Evolutionary conservation across 2,329 filamentous ascomycete species (phyloP), one percentile per base, ranked within the genome.

Genomic region (Aspergillus quadrilineatus): DNA sequence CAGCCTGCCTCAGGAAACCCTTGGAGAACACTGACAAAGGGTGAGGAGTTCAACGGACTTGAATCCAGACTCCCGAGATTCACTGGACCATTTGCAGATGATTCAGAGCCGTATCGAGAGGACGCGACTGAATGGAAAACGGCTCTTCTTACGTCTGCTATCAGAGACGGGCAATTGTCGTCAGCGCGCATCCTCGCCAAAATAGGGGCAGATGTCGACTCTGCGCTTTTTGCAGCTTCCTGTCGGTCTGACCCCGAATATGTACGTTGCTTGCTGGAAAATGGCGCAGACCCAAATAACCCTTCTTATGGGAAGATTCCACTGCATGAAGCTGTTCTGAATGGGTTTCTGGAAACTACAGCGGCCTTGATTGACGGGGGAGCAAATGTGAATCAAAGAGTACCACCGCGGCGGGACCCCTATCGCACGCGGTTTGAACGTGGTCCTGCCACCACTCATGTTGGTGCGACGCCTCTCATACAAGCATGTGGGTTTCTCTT

Each of bases 21-120:
- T 30, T 53, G 42, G 50, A 36, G 50, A 12, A 45, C 50, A 10
- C 14, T 53, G 42, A 53, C 50, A 9, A 45, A 53, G 10, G 14
- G 42, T 4, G 50, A 53, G 46, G 4, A 9, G n/a, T 1, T 46
- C 6, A 8, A 46, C 8, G 50, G 50, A 17, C 50, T 29, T 5
- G 41, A 46, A 29, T 45, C 15, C 4, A 6, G 2, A 10, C 2
- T 53, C 2, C 50, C 50, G 1, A 17, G 10, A 9, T 46, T 53
- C 8, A 39, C 15, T 15, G 32, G 17, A 26, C 28, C 8, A 4
- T 29, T 29, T 46, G 30, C 43, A 5, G 17, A 37, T 12, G 30
- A 34, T 2, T 45, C 50, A 6, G 12, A 29, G 9, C 12, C 7
- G 3, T 39, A 37, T 9, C 42, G 42, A 3, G 17, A 10, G 10